phyloP scores from a whole-genome alignment of 306 rosid species.

The Malus orientalis region DNA sequence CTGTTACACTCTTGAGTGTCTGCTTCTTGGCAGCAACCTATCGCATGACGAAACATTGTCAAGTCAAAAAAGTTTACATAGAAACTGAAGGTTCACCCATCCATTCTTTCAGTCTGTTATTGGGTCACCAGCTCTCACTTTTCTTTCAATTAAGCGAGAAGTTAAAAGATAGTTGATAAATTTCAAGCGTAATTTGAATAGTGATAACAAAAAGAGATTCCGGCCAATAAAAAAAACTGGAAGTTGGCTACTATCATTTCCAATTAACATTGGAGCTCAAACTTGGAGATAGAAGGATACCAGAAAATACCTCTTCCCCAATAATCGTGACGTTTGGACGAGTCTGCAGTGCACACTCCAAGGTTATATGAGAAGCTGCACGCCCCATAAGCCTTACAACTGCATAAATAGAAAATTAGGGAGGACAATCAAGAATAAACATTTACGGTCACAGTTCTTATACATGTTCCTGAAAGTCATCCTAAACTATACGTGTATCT shows the following conservation, averaged over 20 bases:
- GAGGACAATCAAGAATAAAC: neutral
- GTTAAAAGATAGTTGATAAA: neutral
- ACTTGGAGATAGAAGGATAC: neutral
- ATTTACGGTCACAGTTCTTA: neutral
- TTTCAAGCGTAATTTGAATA: neutral
- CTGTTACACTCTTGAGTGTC: constrained; percentile 78
- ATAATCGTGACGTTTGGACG: constrained; percentile 78
- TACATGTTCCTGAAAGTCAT: neutral
- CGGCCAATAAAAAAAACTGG: neutral
- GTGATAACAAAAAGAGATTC: neutral
- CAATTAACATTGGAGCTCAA: neutral
- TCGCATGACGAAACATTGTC: constrained; percentile 16
- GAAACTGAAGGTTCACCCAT: neutral
- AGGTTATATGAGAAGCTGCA: constrained; percentile 88
- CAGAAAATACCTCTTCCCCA: constrained; percentile 76
- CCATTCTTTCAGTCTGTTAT: neutral
- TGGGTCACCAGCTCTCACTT: neutral
- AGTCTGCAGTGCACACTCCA: constrained; percentile 89
- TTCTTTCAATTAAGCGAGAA: neutral
- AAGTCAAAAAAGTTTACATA: neutral
- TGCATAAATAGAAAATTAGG: constrained; percentile 26
- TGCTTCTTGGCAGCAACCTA: constrained; percentile 87
- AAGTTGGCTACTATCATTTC: neutral
- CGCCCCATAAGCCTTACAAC: constrained; percentile 97
- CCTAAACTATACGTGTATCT: neutral